A percentile compares a stretch with the other conserved stretches of the same genome.
Conservation (phyloP, 2,329 filamentous ascomycete genomes). For the Immersiporthe knoxdaviesiana region DNA sequence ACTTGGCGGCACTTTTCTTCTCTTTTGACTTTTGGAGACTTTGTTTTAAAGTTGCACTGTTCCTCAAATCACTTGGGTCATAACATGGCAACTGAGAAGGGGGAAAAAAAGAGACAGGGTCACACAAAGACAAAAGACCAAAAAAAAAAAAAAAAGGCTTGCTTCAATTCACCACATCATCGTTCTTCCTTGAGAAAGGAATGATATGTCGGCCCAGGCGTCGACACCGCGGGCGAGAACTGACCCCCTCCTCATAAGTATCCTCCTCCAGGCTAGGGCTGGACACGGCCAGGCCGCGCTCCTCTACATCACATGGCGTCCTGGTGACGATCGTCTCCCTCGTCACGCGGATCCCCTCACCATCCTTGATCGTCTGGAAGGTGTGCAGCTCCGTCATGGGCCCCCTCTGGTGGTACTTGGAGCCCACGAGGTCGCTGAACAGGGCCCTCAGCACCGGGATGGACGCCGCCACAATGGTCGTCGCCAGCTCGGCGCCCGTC, state of each 20-base stretch:
- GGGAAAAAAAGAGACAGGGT: too few species aligned
- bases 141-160: neutral
- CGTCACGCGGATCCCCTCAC: constrained; percentile 7
- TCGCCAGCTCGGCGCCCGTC: constrained; percentile 35
- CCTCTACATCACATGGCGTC: neutral
- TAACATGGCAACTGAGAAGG: too few species aligned
- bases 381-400: constrained; percentile 12
- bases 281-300: neutral
- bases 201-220: neutral
- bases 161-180: neutral
- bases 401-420: neutral
- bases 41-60: too few species aligned
- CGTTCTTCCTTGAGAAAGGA: neutral
- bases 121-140: too few species aligned
- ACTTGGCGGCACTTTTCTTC: neutral
- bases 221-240: neutral
- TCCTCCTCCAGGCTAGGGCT: neutral
- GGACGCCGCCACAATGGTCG: constrained; percentile 39
- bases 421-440: constrained; percentile 7
- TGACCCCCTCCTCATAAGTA: neutral
- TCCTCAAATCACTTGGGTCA: too few species aligned
- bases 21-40: too few species aligned
- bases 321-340: constrained; percentile 12
- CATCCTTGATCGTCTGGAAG: constrained; percentile 8
- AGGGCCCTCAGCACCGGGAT: constrained; percentile 31